Percentiles rank a stretch among this genome's conserved stretches.
Evolutionary conservation across 495 filamentous ascomycete species (phyloP).

Genomic region (Astrothelium subdiscretum): DNA sequence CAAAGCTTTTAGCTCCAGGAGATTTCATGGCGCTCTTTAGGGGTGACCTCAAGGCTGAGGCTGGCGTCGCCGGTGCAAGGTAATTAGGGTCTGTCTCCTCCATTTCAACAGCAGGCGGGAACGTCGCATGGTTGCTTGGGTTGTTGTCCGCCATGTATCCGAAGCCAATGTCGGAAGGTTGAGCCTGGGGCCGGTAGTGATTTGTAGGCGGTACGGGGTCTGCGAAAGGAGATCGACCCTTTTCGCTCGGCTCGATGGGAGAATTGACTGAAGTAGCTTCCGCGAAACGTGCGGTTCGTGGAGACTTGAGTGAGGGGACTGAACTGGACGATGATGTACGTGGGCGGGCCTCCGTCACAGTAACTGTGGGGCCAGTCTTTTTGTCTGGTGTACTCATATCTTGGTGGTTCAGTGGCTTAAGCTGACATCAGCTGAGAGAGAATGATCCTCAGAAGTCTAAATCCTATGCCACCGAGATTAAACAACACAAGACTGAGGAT

Average conservation of each 20-base stretch:
- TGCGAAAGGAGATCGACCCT: constrained; percentile 52
- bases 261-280: constrained; percentile 84
- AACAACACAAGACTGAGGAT: not conserved
- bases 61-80: constrained; percentile 50
- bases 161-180: constrained; percentile 79
- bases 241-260: constrained; percentile 50
- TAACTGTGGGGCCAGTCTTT: constrained; percentile 23
- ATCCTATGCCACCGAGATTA: not conserved
- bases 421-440: not conserved
- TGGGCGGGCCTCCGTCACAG: constrained; percentile 12
- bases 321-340: constrained; percentile 19
- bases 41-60: constrained; percentile 41
- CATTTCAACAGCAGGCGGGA: constrained; percentile 35
- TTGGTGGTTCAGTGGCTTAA: not conserved
- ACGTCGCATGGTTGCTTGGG: constrained; percentile 38
- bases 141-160: constrained; percentile 64
- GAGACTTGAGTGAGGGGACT: constrained; percentile 53
- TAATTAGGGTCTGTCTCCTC: constrained; percentile 28
- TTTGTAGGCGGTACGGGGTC: constrained; percentile 45
- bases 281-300: constrained; percentile 75
- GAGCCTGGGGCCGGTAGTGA: constrained; percentile 48
- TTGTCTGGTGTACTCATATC: constrained; percentile 13
- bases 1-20: constrained; percentile 57
- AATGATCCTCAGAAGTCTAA: not conserved
- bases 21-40: constrained; percentile 78